Evolutionary conservation across 169 alveolate species (phyloP).

Genomic region (Plasmodium vivax): DNA sequence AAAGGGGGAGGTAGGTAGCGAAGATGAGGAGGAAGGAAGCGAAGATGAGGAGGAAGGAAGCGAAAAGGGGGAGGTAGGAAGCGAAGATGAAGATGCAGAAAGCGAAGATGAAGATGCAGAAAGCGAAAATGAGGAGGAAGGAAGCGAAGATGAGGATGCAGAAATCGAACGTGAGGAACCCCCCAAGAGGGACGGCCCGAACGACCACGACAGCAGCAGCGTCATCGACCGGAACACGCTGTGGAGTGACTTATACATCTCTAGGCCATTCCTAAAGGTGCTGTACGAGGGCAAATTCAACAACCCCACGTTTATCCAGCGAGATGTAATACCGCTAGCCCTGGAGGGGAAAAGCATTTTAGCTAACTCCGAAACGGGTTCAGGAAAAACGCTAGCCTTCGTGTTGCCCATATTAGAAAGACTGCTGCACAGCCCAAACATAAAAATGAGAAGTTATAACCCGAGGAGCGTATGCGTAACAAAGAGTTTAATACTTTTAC

Average conservation of each 20-base stretch:
- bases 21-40: too few relatives aligned
- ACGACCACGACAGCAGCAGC: background rate
- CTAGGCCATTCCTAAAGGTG: conserved; percentile 81
- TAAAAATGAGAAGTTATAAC: conserved; percentile 78
- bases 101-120: too few relatives aligned
- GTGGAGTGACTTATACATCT: conserved; percentile 63
- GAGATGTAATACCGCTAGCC: conserved; percentile 91
- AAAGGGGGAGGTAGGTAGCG: background rate
- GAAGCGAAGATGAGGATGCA: background rate
- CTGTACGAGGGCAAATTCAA: conserved; percentile 83
- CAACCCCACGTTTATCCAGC: conserved; percentile 89
- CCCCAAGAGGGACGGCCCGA: background rate
- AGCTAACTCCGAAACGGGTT: conserved; percentile 94
- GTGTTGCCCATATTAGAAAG: conserved; percentile 91
- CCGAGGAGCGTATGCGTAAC: conserved; percentile 79
- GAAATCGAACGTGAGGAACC: background rate
- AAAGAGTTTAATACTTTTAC: conserved; percentile 90
- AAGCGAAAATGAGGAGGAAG: too few relatives aligned
- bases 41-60: background rate
- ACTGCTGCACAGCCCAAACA: conserved; percentile 83
- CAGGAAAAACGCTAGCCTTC: conserved; percentile 93
- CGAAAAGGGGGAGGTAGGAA: background rate
- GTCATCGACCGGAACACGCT: conserved; percentile 26
- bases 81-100: background rate
- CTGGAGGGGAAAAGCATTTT: conserved; percentile 88